Base-by-base conservation (phyloP, 768 basidiomycete genomes). In the Nevesoporus exiguus region DNA sequence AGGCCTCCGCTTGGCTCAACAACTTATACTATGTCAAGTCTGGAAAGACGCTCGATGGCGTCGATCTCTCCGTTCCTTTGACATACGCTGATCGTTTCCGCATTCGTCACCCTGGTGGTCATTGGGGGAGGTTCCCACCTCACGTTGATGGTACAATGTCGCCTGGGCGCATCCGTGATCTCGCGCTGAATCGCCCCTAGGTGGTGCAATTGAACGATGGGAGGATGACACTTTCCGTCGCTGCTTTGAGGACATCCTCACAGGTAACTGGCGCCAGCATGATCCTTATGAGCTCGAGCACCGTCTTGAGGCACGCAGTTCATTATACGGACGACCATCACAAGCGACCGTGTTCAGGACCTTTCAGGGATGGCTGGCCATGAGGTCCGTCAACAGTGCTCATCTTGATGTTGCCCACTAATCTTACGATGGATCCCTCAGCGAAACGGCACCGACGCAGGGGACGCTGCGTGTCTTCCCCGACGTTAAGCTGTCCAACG, bases 321-420 rank as follows among this genome's bases (percentile, higher is more conserved):
- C 86, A 19, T 61, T 90, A 52, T 88, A 89, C 67, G 77, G 82
- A 37, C 74, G 77, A 15, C 75, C 77, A 6, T 76, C 73, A 52
- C 82, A 81, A 68, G 75, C 78, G 22, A 80, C 67, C 52, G 74
- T 81, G 7, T 81, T 83, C 63, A 73, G 80, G 48, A 82, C 84
- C 3, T 90, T 85, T 73, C 88, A 90, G 61, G 88, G 87, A n/a
- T 90, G 88, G 88, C 66, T 87, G 14, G 77, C 86, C 2, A 74
- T 86, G 75, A 84, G 82, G 83, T 86, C 42, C 4, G 62, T 52
- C 49, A 54, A 17, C 49, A 56, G 17, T 56, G 17, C 14, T 25
- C 27, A n/a, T 34, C 22, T 30, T 37, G 7, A 13, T 47, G 6
- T 9, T 2, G 27, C 27, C 27, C 30, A 41, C 21, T 8, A 15